Conservation (phyloP, 805 yeast species). For the Lipomyces kockii region DNA sequence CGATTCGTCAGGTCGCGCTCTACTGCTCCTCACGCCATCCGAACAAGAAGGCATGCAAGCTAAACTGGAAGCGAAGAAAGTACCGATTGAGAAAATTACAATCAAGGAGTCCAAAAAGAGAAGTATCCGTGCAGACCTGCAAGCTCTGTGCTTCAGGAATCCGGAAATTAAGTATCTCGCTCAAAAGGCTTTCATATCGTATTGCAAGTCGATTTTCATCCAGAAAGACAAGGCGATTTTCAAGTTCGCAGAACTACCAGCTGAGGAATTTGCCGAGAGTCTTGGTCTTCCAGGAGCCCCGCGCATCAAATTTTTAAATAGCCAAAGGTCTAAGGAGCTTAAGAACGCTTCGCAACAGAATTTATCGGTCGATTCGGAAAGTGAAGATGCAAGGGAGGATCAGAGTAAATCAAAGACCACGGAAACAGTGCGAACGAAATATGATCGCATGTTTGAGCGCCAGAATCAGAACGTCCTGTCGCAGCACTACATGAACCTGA, state of each 20-base stretch:
- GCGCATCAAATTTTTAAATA: constrained; percentile 72
- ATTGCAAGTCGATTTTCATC: constrained; percentile 79
- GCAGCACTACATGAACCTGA: constrained; percentile 81
- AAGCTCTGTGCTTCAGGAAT: constrained; percentile 86
- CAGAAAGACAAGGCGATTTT: constrained; percentile 89
- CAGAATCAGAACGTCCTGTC: constrained; percentile 89
- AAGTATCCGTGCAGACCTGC: constrained; percentile 80
- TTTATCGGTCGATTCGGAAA: constrained; percentile 55
- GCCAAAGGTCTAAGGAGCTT: constrained; percentile 61
- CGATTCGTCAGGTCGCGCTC: constrained; percentile 80
- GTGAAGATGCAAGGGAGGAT: constrained; percentile 60
- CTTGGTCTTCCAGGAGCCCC: constrained; percentile 97
- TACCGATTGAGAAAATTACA: constrained; percentile 72
- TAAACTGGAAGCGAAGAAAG: constrained; percentile 63
- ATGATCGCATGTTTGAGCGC: constrained; percentile 95
- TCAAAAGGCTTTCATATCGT: constrained; percentile 93
- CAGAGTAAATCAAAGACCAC: constrained; percentile 41
- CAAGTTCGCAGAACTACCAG: constrained; percentile 72
- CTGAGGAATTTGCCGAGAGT: constrained; percentile 83
- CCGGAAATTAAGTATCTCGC: constrained; percentile 92
- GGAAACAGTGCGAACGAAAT: constrained; percentile 74
- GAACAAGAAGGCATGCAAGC: constrained; percentile 80
- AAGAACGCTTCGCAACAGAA: constrained; percentile 81
- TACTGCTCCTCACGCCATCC: constrained; percentile 79
- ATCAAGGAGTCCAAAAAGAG: constrained; percentile 74